A percentile compares a stretch with the other conserved stretches of the same genome.
Conservation (phyloP, 2,329 filamentous ascomycete genomes). For the Hypoxylon sp. region DNA sequence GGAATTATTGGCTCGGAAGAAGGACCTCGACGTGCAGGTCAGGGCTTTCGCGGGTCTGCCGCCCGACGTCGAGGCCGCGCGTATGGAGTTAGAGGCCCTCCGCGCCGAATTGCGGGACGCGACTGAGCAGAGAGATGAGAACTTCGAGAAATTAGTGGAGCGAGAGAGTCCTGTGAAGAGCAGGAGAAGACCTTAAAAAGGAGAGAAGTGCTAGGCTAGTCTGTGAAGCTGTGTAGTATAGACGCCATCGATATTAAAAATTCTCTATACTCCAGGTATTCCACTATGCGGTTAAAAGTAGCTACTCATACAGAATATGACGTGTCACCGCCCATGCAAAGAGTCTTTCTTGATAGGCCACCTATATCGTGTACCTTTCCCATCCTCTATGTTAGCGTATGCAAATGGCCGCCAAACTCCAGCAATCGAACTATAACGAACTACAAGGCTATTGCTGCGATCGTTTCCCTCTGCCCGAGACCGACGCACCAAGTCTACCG, state of each 20-base stretch:
- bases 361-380: constrained; percentile 9
- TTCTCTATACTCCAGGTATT: constrained; percentile 42
- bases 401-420: constrained; percentile 5
- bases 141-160: constrained; percentile 82
- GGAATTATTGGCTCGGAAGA: constrained; percentile 70
- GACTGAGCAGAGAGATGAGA: constrained; percentile 75
- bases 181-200: constrained; percentile 55
- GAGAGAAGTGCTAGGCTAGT: neutral
- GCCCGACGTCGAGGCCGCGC: constrained; percentile 77
- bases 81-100: constrained; percentile 77
- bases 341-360: neutral
- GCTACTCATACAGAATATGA: constrained; percentile 36
- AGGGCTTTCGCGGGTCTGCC: constrained; percentile 80
- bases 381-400: neutral
- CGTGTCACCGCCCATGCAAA: constrained; percentile 19
- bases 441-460: constrained; percentile 53
- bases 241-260: constrained; percentile 38
- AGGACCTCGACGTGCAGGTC: constrained; percentile 73
- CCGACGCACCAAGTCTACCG: constrained; percentile 79
- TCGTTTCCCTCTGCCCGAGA: constrained; percentile 74
- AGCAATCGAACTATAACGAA: constrained; percentile 10
- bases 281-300: constrained; percentile 30
- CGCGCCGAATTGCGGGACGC: constrained; percentile 74
- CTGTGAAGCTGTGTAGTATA: neutral
- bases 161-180: constrained; percentile 67